These are phyloP conservation scores for Pythium oligandrum DNA, from an alignment of 352 stramenopile species.

Conservation along the genomic window DNA sequence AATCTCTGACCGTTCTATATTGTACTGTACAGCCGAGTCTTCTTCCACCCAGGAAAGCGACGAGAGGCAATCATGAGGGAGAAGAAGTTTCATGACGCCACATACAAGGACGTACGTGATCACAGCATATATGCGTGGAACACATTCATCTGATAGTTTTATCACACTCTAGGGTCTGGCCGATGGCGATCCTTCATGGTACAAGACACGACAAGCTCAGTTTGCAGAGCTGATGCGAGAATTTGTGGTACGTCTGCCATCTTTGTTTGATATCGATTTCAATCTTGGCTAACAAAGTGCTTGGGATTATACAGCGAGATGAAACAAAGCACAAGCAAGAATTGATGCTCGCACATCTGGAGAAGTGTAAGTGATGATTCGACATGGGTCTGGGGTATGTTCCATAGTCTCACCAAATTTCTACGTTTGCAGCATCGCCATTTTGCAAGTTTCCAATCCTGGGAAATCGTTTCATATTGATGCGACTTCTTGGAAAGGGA, in stretches of 20 bases:
- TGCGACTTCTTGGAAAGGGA: constrained; percentile 62
- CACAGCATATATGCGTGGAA: neutral
- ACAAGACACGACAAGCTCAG: constrained; percentile 33
- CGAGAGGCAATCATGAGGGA: constrained; percentile 60
- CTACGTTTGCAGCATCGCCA: constrained; percentile 33
- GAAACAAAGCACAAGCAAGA: constrained; percentile 77
- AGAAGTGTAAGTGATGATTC: constrained; percentile 41
- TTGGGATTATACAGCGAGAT: constrained; percentile 30
- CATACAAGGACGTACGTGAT: constrained; percentile 34
- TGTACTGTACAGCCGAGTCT: constrained; percentile 24
- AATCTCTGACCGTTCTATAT: too few species aligned
- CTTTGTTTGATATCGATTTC: constrained; percentile 1
- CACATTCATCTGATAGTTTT: too few species aligned
- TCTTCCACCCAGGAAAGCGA: constrained; percentile 58
- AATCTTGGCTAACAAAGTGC: constrained; percentile 2
- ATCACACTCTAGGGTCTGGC: too few species aligned
- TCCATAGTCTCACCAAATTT: neutral
- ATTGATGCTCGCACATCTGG: constrained; percentile 60
- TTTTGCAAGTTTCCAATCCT: constrained; percentile 75
- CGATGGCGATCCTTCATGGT: constrained; percentile 18
- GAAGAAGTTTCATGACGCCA: constrained; percentile 67
- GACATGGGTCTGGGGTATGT: constrained; percentile 3
- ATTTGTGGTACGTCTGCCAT: constrained; percentile 41
- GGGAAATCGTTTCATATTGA: constrained; percentile 60
- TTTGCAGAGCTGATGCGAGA: constrained; percentile 49